Percentiles rank a stretch among this genome's conserved stretches.
Evolutionary conservation across 129 eudicot species (phyloP).

Genomic region (Apium graveolens): DNA sequence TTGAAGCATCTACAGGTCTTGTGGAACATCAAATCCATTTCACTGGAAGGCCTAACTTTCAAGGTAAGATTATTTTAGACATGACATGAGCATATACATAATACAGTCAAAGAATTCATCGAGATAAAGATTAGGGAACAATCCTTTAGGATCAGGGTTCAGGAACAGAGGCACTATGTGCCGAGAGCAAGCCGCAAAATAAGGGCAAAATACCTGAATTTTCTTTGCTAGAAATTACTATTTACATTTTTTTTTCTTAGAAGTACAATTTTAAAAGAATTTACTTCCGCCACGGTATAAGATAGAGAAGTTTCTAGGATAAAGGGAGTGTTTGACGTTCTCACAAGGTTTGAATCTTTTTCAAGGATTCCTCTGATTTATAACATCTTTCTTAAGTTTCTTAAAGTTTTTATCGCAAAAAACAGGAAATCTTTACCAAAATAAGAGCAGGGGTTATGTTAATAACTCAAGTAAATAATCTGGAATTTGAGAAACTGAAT

Average conservation of each 20-base stretch:
- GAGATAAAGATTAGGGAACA: background rate
- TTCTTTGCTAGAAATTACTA: too few relatives aligned
- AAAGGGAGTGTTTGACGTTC: background rate
- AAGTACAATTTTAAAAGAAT: too few relatives aligned
- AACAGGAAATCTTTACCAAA: background rate
- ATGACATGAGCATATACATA: background rate
- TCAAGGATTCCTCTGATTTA: background rate
- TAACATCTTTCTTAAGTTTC: background rate
- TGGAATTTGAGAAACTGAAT: background rate
- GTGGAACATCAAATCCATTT: conserved; percentile 62
- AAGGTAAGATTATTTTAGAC: conserved; percentile 34
- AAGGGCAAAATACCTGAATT: background rate
- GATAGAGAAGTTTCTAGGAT: too few relatives aligned
- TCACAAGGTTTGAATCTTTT: background rate
- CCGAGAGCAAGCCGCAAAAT: background rate
- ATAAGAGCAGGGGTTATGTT: background rate
- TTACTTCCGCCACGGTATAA: too few relatives aligned
- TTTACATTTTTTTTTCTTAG: too few relatives aligned
- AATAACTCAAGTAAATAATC: background rate
- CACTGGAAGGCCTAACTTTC: conserved; percentile 66
- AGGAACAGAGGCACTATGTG: background rate
- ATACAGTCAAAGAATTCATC: background rate
- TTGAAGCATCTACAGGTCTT: conserved; percentile 24
- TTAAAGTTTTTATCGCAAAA: background rate
- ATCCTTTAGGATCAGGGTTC: background rate